Percentiles rank a stretch among this genome's conserved stretches.
These are phyloP conservation scores for Pulveroboletus ravenelii DNA, from an alignment of 768 basidiomycete genomes.

Conservation along the genomic window DNA sequence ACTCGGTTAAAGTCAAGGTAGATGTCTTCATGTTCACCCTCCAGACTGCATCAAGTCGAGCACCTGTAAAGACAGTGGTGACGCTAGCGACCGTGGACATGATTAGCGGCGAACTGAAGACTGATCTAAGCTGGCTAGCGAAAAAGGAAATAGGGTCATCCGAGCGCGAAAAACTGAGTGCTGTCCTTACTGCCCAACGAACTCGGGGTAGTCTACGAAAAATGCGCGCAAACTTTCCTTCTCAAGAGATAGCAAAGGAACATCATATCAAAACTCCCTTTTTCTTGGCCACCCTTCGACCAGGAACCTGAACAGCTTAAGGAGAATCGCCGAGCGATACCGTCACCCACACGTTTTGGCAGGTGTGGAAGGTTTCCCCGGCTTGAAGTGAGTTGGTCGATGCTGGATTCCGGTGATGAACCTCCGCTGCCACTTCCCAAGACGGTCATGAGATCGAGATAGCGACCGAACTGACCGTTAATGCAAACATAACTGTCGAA, in stretches of 20 bases:
- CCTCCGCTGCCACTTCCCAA: not conserved
- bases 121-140: not conserved
- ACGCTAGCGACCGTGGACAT: not conserved
- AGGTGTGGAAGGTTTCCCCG: too few relatives aligned
- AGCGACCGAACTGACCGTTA: not conserved
- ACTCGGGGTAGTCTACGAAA: too few relatives aligned
- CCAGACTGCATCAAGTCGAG: not conserved
- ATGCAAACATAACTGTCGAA: not conserved
- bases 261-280: not conserved
- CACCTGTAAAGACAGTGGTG: not conserved
- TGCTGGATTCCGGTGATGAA: too few relatives aligned
- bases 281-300: not conserved
- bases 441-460: not conserved
- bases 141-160: conserved; percentile 4
- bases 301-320: not conserved
- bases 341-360: not conserved
- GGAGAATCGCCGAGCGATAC: not conserved
- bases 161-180: too few relatives aligned
- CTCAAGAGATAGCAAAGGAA: not conserved
- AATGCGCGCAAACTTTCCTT: not conserved
- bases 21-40: not conserved
- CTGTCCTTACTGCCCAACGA: not conserved
- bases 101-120: not conserved
- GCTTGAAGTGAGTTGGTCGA: too few relatives aligned
- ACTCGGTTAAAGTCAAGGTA: not conserved